Conservation (phyloP, 257 asterid species). For the Solanum gracilifrons region DNA sequence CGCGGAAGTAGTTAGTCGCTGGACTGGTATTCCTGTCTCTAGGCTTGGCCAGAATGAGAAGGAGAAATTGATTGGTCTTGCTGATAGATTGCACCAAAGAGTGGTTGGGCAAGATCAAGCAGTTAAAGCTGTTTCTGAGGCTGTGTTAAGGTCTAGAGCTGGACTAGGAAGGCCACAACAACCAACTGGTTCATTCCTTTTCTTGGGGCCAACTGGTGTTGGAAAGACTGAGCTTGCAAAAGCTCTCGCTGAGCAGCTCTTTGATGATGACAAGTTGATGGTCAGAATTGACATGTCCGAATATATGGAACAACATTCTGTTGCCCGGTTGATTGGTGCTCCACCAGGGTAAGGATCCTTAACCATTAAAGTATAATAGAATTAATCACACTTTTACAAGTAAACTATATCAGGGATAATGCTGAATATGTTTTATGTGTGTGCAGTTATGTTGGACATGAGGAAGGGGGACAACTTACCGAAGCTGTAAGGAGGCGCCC, state of each 20-base stretch:
- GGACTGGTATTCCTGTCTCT: slow-evolving; percentile 80
- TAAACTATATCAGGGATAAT: too few species aligned
- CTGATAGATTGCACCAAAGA: slow-evolving; percentile 23
- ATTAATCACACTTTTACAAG: not conserved
- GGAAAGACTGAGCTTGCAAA: slow-evolving; percentile 93
- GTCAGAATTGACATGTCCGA: slow-evolving; percentile 86
- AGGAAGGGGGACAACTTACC: slow-evolving; percentile 90
- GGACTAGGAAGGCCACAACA: slow-evolving; percentile 87
- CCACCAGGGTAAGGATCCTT: slow-evolving; percentile 72
- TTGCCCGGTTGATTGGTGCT: slow-evolving; percentile 81
- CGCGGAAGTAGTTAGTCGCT: slow-evolving; percentile 84
- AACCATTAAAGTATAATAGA: not conserved
- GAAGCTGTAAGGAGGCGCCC: slow-evolving; percentile 89
- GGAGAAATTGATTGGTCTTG: slow-evolving; percentile 68
- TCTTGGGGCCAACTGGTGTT: slow-evolving; percentile 94
- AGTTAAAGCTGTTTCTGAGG: slow-evolving; percentile 70
- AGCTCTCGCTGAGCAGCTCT: slow-evolving; percentile 85
- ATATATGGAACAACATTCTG: slow-evolving; percentile 97
- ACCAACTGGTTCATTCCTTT: slow-evolving; percentile 87
- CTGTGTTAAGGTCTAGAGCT: slow-evolving; percentile 79
- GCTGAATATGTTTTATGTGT: too few species aligned
- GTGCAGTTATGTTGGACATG: slow-evolving; percentile 73
- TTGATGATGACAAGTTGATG: slow-evolving; percentile 71
- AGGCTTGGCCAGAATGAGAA: slow-evolving; percentile 89
- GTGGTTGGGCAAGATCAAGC: slow-evolving; percentile 71